A percentile compares a stretch with the other conserved stretches of the same genome.
Conservation (phyloP, 257 asterid species). For the Solanum arcanum region DNA sequence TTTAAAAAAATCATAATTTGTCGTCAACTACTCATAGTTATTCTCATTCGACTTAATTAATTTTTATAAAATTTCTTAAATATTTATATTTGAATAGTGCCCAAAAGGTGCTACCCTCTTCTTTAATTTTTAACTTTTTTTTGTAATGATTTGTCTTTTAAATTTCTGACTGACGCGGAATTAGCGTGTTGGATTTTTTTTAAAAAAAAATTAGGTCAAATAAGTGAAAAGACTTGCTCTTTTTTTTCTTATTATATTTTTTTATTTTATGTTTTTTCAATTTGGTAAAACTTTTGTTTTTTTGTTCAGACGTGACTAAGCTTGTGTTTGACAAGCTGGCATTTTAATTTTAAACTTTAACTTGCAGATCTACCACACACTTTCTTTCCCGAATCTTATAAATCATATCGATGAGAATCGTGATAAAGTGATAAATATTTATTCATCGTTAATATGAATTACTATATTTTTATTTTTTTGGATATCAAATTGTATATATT, state of each 20-base stretch:
- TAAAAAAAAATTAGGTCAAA: neutral
- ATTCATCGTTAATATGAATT: no score
- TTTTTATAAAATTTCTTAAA: no score
- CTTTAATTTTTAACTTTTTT: neutral
- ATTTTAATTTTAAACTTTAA: neutral
- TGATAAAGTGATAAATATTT: no score
- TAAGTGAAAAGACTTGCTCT: neutral
- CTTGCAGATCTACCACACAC: neutral
- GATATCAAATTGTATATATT: rapidly evolving
- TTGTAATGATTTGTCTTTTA: neutral
- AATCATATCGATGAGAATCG: no score
- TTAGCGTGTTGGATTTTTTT: neutral
- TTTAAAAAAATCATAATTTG: neutral
- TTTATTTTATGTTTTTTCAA: neutral
- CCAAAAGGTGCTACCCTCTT: neutral
- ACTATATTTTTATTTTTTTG: no score
- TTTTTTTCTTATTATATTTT: neutral
- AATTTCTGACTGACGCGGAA: neutral
- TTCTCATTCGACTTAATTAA: neutral
- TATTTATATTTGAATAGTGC: neutral
- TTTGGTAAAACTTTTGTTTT: neutral
- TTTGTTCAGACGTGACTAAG: neutral
- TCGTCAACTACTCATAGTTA: neutral
- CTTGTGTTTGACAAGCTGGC: neutral
- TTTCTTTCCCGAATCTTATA: neutral